phyloP scores from a whole-genome alignment of 208 protist genomes.

The Acanthamoeba royreba region DNA sequence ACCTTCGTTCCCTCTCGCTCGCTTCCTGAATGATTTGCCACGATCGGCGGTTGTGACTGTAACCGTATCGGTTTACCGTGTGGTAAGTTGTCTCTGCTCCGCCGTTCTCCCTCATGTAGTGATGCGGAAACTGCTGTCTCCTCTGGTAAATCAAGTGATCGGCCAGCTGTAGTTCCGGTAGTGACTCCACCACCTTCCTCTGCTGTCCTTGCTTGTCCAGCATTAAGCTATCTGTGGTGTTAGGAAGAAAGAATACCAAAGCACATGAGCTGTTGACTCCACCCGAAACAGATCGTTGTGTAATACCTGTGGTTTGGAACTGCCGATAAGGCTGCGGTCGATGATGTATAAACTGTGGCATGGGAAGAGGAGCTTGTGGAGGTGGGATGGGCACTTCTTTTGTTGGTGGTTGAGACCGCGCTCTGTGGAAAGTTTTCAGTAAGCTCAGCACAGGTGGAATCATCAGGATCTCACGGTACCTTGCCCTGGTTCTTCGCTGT shows the following conservation, averaged over 20 bases:
- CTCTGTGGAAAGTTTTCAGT: background rate
- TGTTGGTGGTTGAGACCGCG: background rate
- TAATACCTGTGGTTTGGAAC: background rate
- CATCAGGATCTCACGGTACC: background rate
- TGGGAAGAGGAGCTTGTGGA: background rate
- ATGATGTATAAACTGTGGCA: background rate
- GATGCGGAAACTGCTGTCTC: constrained; percentile 1
- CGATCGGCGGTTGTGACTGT: background rate
- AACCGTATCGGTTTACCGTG: background rate
- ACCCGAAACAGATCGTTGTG: background rate
- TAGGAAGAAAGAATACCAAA: background rate
- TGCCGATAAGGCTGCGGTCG: background rate
- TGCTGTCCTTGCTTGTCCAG: background rate
- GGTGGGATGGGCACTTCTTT: background rate
- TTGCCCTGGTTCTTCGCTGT: background rate
- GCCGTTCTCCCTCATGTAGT: background rate
- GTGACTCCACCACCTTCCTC: background rate
- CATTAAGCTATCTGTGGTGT: background rate
- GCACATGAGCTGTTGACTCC: background rate
- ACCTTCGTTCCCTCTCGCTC: background rate
- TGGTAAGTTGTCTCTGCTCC: background rate
- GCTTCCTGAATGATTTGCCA: constrained; percentile 32
- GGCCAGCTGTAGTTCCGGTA: constrained; percentile 17
- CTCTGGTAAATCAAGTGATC: constrained; percentile 14
- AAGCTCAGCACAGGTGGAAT: background rate